Evolutionary conservation across 2,329 filamentous ascomycete species (phyloP).

Genomic region (Paraphaeosphaeria sporulosa): DNA sequence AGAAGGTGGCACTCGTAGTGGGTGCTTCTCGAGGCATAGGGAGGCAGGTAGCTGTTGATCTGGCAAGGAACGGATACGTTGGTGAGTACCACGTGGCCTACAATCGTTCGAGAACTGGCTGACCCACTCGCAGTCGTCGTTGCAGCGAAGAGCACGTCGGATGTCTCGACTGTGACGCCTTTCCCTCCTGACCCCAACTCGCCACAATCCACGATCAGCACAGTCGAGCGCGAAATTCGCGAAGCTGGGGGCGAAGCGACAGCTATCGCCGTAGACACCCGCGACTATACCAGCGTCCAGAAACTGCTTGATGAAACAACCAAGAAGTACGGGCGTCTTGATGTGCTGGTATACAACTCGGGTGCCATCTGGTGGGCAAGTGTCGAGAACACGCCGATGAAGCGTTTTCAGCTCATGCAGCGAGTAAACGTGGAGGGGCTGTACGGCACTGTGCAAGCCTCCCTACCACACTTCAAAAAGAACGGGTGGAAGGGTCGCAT

Average conservation of each 20-base stretch:
- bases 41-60: constrained; percentile 78
- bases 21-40: constrained; percentile 84
- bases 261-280: constrained; percentile 74
- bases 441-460: constrained; percentile 74
- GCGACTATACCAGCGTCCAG: constrained; percentile 68
- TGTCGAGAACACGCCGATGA: constrained; percentile 74
- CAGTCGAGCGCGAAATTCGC: constrained; percentile 77
- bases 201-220: constrained; percentile 76
- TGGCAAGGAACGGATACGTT: constrained; percentile 74
- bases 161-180: constrained; percentile 62
- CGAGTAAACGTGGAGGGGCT: constrained; percentile 68
- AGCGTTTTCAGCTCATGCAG: constrained; percentile 72
- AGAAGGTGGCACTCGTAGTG: constrained; percentile 73
- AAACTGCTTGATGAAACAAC: constrained; percentile 67
- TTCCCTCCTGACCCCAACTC: constrained; percentile 84
- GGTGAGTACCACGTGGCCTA: constrained; percentile 56
- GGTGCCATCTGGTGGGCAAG: constrained; percentile 87
- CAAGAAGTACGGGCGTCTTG: constrained; percentile 67
- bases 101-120: constrained; percentile 8
- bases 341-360: constrained; percentile 82
- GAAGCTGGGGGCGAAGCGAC: constrained; percentile 69
- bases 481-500: constrained; percentile 68
- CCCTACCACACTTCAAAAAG: constrained; percentile 69
- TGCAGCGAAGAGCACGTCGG: constrained; percentile 76
- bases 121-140: constrained; percentile 69